Base-by-base conservation (phyloP, 805 yeast species). In the Candida pini region DNA sequence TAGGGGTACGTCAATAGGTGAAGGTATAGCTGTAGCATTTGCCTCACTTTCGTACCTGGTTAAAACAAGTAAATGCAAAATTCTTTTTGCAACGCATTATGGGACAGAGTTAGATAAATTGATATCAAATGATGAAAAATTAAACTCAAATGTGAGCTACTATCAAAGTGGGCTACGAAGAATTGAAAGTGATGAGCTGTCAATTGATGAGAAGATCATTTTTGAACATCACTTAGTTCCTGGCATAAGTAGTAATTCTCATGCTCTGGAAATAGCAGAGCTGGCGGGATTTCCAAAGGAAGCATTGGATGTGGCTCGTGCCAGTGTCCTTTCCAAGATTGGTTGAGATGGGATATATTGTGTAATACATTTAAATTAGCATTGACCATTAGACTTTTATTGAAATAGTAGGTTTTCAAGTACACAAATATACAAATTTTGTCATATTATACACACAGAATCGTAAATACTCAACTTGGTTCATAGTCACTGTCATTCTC, bases 81-180 rank as follows among this genome's bases (percentile, higher is more conserved):
- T 89, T 0, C 60, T 88, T n/a, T 88, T 88, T 66, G 96, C 96
- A 1, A 88, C 96, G 0, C 96, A 88, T 64, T 88, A 78, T 58
- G 86, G 81, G 0, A 52, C 59, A 0, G 83, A 78, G 37, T 40
- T 78, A 6, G 51, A 68, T n/a, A 41, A 51, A 0, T 49, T 81
- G 5, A 55, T 76, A 18, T 35, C 41, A 2, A 41, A 37, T 1
- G 54, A 58, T 28, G 54, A 54, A n/a, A 48, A 54, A 1, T 42
- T 63, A 8, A 31, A 33, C 4, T 39, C 45, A 2, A 44, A 44
- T 13, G 34, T 58, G 4, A 40, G 43, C 3, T 60, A 52, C 35
- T 54, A 48, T 35, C 34, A 53, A 43, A 48, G 64, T 17, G 38
- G 42, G 10, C 31, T 56, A 16, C 41, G 37, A 7, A 45, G 39